Conservation (phyloP, 305 asterid species). For the Stenogyne calaminthoides region DNA sequence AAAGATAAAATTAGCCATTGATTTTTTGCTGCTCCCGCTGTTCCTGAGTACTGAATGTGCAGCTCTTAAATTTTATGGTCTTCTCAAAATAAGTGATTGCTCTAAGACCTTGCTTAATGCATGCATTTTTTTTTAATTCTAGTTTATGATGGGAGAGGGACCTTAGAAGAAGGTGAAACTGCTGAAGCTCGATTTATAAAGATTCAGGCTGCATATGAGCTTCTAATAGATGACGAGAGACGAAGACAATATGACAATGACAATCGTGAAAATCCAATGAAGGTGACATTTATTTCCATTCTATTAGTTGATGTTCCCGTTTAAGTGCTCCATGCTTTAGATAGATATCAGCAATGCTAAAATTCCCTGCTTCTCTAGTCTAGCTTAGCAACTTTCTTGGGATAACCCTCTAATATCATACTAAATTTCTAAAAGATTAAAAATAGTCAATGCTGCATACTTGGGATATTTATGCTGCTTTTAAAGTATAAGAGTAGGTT, state of each 20-base stretch:
- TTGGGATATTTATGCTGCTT: constrained; percentile 10
- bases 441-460: not conserved
- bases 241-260: constrained; percentile 49
- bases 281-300: constrained; percentile 37
- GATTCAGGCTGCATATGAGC: constrained; percentile 82
- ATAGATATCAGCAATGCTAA: not conserved
- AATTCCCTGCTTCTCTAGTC: constrained; percentile 9
- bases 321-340: not conserved
- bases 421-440: not conserved
- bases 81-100: not conserved
- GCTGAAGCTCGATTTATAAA: constrained; percentile 52
- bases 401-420: not conserved
- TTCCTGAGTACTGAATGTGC: constrained; percentile 9
- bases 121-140: constrained; percentile 21
- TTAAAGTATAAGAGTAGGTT: not conserved
- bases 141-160: constrained; percentile 88
- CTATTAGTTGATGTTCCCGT: constrained; percentile 14
- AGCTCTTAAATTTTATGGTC: constrained; percentile 1
- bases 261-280: constrained; percentile 55
- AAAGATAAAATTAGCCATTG: not conserved
- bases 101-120: constrained; percentile 31
- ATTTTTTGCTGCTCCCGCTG: not conserved
- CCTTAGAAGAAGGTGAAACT: constrained; percentile 87
- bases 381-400: constrained; percentile 1
- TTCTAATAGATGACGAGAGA: constrained; percentile 48